Percentiles rank a stretch among this genome's conserved stretches.
These are phyloP conservation scores for Pseudoneurospora amorphoporcata DNA, from an alignment of 495 filamentous ascomycete genomes.

Conservation along the genomic window DNA sequence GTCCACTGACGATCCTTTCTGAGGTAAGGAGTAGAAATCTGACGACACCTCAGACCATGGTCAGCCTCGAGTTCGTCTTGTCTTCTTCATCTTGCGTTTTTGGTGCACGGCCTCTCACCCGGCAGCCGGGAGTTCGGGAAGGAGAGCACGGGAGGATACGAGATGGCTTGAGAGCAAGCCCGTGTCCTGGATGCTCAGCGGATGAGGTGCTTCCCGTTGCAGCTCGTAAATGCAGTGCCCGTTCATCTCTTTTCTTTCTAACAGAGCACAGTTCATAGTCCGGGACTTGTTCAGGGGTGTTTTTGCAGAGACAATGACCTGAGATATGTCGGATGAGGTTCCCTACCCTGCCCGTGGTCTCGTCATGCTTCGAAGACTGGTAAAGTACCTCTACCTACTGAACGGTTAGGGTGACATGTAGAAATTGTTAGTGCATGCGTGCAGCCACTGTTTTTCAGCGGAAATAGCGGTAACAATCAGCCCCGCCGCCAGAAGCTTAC, in stretches of 20 bases:
- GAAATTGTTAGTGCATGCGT: neutral
- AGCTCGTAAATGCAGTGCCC: neutral
- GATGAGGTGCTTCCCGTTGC: neutral
- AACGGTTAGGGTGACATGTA: too few species aligned
- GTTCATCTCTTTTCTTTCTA: neutral
- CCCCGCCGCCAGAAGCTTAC: neutral
- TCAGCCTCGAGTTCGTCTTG: too few species aligned
- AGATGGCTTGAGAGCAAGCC: neutral
- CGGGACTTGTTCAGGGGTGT: too few species aligned
- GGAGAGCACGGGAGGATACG: neutral
- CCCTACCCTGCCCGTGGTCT: too few species aligned
- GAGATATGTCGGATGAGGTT: too few species aligned
- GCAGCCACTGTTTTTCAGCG: neutral
- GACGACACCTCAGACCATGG: too few species aligned
- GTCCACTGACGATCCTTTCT: too few species aligned
- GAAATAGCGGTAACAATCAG: neutral
- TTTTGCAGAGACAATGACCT: too few species aligned
- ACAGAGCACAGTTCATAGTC: neutral
- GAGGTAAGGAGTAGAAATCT: too few species aligned
- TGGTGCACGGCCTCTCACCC: neutral
- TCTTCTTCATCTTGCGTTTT: neutral
- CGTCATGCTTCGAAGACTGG: too few species aligned
- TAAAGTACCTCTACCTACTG: too few species aligned
- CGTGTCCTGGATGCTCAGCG: too few species aligned
- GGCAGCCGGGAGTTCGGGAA: neutral